phyloP scores from a whole-genome alignment of 257 asterid genomes.

The Fraxinus cuspidata region DNA sequence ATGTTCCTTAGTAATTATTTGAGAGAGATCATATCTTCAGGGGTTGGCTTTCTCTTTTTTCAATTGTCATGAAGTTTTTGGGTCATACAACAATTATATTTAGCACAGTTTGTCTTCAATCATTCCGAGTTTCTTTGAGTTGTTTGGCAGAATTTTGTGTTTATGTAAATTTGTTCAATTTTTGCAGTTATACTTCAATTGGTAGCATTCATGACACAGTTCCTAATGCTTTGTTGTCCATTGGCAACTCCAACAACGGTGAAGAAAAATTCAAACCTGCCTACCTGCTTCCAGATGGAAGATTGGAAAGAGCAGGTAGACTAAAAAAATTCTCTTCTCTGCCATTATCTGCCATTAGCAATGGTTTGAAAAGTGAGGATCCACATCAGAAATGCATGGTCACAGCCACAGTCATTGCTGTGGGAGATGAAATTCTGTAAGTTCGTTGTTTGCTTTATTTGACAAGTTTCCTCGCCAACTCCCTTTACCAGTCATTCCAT shows the following conservation, averaged over 20 bases:
- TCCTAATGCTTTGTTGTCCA: conserved; percentile 68
- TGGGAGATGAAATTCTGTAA: conserved; percentile 95
- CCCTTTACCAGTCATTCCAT: conserved; percentile 11
- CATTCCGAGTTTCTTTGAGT: not conserved
- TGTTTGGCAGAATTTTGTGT: not conserved
- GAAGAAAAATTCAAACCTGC: conserved; percentile 75
- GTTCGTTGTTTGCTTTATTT: conserved; percentile 36
- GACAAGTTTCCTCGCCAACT: not conserved
- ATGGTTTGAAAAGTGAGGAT: conserved; percentile 57
- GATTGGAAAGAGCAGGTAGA: conserved; percentile 94
- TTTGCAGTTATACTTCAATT: conserved; percentile 84
- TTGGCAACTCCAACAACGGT: conserved; percentile 36
- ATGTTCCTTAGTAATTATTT: not conserved
- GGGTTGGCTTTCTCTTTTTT: not conserved
- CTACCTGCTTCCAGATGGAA: conserved; percentile 81
- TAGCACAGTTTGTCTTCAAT: not conserved
- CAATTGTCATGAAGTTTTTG: not conserved
- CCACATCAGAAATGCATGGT: conserved; percentile 37
- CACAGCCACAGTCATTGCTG: conserved; percentile 69
- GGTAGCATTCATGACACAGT: conserved; percentile 96
- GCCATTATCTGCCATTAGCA: conserved; percentile 44
- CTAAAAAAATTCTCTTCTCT: conserved; percentile 53
- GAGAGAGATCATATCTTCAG: not conserved
- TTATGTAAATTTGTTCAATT: conserved; percentile 16
- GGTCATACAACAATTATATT: not conserved